Evolutionary conservation across 2,329 filamentous ascomycete genomes (phyloP), one percentile per base, ranked within the genome.

Genomic region (Apiospora kogelbergensis): DNA sequence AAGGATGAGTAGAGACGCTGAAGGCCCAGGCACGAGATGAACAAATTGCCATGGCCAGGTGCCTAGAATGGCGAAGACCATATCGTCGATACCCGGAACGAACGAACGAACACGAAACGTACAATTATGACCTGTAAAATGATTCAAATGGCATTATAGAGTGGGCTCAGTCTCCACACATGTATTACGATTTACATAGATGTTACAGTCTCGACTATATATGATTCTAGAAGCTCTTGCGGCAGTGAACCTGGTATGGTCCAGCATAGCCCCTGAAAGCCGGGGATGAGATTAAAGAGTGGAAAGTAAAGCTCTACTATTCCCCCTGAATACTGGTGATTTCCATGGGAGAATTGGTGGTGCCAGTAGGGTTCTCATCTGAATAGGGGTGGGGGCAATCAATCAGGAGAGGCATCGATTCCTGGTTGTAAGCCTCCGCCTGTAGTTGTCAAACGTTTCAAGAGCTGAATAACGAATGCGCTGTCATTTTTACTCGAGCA

Each of bases 1-100:
- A 65, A 26, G 66, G 68, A 37, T 67, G 69, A 60, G 65, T 70
- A 41, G 33, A 45, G 17, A 30, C 30, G 30, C 17, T 9, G 7
- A 46, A 64, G 41, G 26, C 45, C n/a, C 48, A 20, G 20, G 26
- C 48, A 60, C 26, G 13, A 13, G 24, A 53, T 53, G 46, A 24
- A 30, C 10, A 6, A 6, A 20, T 53, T 20, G 24, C 22, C 46
- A 30, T 26, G 5, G 13, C 46, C 46, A 30, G 13, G 46, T 24
- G 11, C 46, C 26, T 24, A 53, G 26, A 17, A 60, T 26, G 48
- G 26, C 26, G 17, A 37, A 33, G 48, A 26, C 53, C 53, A 60
- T 60, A 22, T 60, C 15, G 10, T 15, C 40, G 11, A 42, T 3
- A 15, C 40, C 17, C 13, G 11, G 40, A 15, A 13, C 40, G 40